Evolutionary conservation across 257 asterid genomes (phyloP), one percentile per base, ranked within the genome.

Genomic region (Phtheirospermum japonicum): DNA sequence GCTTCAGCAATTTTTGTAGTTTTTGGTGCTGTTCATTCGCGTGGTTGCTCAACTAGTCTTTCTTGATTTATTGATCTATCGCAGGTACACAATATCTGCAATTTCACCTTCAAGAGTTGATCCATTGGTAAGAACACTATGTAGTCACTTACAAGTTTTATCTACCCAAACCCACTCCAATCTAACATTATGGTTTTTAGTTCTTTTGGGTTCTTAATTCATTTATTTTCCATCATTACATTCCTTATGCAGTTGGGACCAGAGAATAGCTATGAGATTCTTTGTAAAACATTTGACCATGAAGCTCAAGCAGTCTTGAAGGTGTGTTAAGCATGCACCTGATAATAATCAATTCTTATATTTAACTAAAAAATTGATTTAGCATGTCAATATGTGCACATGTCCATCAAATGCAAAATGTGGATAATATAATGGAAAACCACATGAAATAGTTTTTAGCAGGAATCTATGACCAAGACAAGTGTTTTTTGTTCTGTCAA

Each of bases 71-170:
- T 67, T 60, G 17, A 67, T 55, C 45, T 70, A 70, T 55, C 71
- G 71, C 85, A 90, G 98, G 79, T 93, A 93, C 72, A 62, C 33
- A 30, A 54, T 89, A 68, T 85, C 99, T 61, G 79, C 85, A 43
- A 75, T 76, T 71, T 93, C 99, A 66, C 99, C 99, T 34, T 93
- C 99, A 16, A 80, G 81, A 79, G 82, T 86, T 64, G 68, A 74
- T 77, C 78, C 75, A 54, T 53, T 61, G 90, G 94, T 86, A 65
- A 60, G 88, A 49, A 45, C 20, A 48, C 54, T 48, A 2, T 43
- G 50, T 49, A 31, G 39, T 56, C 46, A 52, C 65, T 64, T 28
- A 7, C 28, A 17, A 36, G 51, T 45, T 45, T 45, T 43, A 36
- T 50, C 61, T 61, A n/a, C 32, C 9, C 17, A 2, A 51, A 4